Percentiles rank a stretch among this genome's conserved stretches.
These are phyloP conservation scores for Ganoderma boninense DNA, from an alignment of 1,284 basidiomycete species.

Conservation along the genomic window DNA sequence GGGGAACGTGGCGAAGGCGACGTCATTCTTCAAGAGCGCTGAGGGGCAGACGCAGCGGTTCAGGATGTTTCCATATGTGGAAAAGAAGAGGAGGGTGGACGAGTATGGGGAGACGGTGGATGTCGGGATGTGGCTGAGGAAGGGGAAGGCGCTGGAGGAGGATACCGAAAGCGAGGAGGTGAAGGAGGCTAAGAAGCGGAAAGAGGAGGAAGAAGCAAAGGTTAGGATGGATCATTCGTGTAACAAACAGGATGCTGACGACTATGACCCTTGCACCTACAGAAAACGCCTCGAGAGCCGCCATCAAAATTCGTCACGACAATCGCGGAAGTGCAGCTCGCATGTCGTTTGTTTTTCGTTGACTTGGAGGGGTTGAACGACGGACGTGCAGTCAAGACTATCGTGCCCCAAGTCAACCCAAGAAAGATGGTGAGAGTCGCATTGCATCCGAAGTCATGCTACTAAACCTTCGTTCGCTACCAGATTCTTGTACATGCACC, in stretches of 20 bases:
- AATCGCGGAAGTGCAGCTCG: constrained; percentile 77
- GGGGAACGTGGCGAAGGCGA: constrained; percentile 86
- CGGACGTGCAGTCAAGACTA: constrained; percentile 95
- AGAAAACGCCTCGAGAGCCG: constrained; percentile 81
- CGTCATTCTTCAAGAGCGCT: constrained; percentile 84
- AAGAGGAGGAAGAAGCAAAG: constrained; percentile 85
- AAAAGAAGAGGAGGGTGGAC: constrained; percentile 92
- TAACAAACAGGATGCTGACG: constrained; percentile 18
- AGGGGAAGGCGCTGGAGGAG: constrained; percentile 88
- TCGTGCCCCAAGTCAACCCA: constrained; percentile 96
- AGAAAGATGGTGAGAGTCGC: constrained; percentile 80
- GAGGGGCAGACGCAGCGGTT: constrained; percentile 80
- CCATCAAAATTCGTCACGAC: constrained; percentile 93
- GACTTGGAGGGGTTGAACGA: constrained; percentile 98
- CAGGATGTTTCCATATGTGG: constrained; percentile 97
- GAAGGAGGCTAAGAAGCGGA: constrained; percentile 75
- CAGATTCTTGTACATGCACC: constrained; percentile 91
- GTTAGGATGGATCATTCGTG: constrained; percentile 45
- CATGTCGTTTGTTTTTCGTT: constrained; percentile 88
- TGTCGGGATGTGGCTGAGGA: constrained; percentile 91
- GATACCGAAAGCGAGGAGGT: constrained; percentile 85
- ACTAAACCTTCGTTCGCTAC: neutral
- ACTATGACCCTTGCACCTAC: constrained; percentile 9
- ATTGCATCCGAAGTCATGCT: neutral
- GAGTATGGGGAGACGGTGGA: constrained; percentile 97